Evolutionary conservation across 2,329 filamentous ascomycete species (phyloP), one percentile per base, ranked within the genome.

Genomic region (Purpureocillium takamizusanense): DNA sequence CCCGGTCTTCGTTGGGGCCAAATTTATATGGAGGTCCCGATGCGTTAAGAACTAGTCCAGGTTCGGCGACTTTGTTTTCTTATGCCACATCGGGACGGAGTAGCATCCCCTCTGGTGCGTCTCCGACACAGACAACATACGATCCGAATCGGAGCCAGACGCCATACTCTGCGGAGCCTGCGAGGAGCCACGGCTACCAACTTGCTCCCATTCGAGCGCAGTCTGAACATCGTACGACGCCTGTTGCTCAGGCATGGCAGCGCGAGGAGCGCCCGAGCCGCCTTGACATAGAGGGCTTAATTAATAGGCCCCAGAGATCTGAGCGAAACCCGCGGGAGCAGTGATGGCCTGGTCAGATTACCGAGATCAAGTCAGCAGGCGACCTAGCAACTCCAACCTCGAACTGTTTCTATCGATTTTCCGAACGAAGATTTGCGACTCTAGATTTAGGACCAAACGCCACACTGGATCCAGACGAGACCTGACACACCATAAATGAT

Each of bases 231-330:
- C 36, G 42, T 16, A 37, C 32, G 6, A 41, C 40, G 7, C 17
- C 46, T 14, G 45, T 42, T 28, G 41, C 49, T n/a, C 43, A 48
- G 15, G 46, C 51, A 18, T 66, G 63, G 56, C 52, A 54, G 39
- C 63, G 69, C 32, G 70, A 74, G 40, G 73, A 76, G 39, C 66
- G 73, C 21, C 59, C 65, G 14, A 57, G 65, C 29, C 69, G 77
- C 13, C 70, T 81, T 35, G 75, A 78, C 48, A 81, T 81, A 44
- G 73, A 69, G 10, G 76, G 76, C 2, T 64, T 77, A 51, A 74
- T 83, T 50, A 78, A 77, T 46, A 74, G 67, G 56, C 68, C 72
- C 17, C 70, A 70, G 48, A 64, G 46, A 29, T 54, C 47, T 35
- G 55, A 46, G 44, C 50, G 48, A 35, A 43, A 48, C 21, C 48